These are phyloP conservation scores for Flammula alnicola DNA, from an alignment of 1,284 basidiomycete species.

Conservation along the genomic window DNA sequence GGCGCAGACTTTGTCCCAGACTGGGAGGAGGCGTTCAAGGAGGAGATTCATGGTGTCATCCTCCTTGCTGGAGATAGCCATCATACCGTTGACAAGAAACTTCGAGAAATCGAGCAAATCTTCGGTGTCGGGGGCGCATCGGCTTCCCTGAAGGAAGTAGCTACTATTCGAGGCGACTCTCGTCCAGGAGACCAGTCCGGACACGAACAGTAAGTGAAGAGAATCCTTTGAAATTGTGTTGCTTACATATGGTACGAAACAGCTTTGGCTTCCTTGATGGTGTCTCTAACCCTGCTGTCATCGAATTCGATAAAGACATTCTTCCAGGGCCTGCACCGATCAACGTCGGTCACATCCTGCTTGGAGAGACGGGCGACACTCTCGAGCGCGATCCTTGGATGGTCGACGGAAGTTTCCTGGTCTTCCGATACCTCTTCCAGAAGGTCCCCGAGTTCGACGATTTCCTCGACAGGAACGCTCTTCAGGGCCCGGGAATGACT, in stretches of 20 bases:
- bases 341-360: slow-evolving; percentile 41
- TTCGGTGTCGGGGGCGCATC: slow-evolving; percentile 32
- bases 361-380: slow-evolving; percentile 42
- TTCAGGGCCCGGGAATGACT: slow-evolving; percentile 41
- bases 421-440: slow-evolving; percentile 57
- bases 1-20: slow-evolving; percentile 34
- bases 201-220: slow-evolving; percentile 44
- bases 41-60: slow-evolving; percentile 41
- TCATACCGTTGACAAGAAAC: slow-evolving; percentile 31
- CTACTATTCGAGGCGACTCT: slow-evolving; percentile 36
- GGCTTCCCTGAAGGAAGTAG: slow-evolving; percentile 37
- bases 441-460: slow-evolving; percentile 59
- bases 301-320: slow-evolving; percentile 41
- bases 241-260: background rate
- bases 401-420: slow-evolving; percentile 57
- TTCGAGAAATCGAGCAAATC: slow-evolving; percentile 31
- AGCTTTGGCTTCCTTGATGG: slow-evolving; percentile 51
- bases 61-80: slow-evolving; percentile 41
- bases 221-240: background rate
- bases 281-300: slow-evolving; percentile 47
- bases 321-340: slow-evolving; percentile 45
- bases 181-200: slow-evolving; percentile 38
- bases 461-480: slow-evolving; percentile 48
- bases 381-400: slow-evolving; percentile 47
- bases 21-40: slow-evolving; percentile 41